Evolutionary conservation across 2,329 filamentous ascomycete species (phyloP), one percentile per base, ranked within the genome.

Genomic region (Escovopsis sp.): DNA sequence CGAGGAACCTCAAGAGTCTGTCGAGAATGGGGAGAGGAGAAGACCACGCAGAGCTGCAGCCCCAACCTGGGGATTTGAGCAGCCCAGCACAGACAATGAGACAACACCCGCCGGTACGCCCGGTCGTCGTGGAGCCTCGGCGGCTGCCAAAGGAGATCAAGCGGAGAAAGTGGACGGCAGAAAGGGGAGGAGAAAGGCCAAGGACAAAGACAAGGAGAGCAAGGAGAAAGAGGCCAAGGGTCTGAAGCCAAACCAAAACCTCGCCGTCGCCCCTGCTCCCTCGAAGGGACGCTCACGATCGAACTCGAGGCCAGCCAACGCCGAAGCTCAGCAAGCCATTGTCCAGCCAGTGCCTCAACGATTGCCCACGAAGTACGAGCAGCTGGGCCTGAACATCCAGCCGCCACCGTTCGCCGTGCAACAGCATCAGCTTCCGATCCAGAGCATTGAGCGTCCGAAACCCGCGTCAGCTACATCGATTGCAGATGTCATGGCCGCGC

Each of bases 41-140:
- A 66, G 76, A 12, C 77, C 75, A n/a, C 68, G 76, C 34, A 69
- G 77, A 50, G 76, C 76, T 19, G 75, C 75, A 15, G 83, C 84
- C 10, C 83, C 84, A 4, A 84, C 78, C 0, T 88, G 80, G 65
- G 75, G 75, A 36, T 75, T 71, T 45, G 81, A 85, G 52, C 80
- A 59, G 53, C 67, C 55, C 43, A 61, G 64, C 9, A 67, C 64
- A 28, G 81, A 85, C 45, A 72, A 72, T 12, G 82, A 85, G 51
- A 67, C 65, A 36, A 75, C 75, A 2, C 69, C 72, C 9, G 66
- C 65, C 9, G 70, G 71, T n/a, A 80, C 77, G 3, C 73, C 73
- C 3, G 66, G 68, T 4, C 69, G 72, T 23, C 68, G 74, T 45
- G 70, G 65, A 44, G 65, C 52, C 12, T 56, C 55, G 26, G 47